phyloP scores from a whole-genome alignment of 2,329 filamentous ascomycete species.

The Blastomyces gilchristii region DNA sequence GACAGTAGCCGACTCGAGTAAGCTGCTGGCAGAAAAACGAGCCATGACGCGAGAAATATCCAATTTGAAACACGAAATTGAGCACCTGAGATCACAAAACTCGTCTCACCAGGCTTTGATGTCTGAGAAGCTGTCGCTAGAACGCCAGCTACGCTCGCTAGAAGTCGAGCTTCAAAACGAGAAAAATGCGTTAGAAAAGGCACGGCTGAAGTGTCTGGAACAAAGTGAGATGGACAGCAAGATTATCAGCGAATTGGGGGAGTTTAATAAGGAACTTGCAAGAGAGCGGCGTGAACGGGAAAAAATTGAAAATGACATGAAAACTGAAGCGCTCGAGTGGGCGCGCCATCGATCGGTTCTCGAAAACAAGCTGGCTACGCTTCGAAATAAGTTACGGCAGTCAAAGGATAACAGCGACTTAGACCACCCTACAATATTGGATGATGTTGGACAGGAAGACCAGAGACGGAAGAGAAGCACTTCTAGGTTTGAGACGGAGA shows the following conservation, averaged over 20 bases:
- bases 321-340: slow-evolving; percentile 50
- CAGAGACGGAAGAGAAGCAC: slow-evolving; percentile 35
- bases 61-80: slow-evolving; percentile 50
- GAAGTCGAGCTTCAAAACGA: slow-evolving; percentile 78
- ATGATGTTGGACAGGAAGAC: slow-evolving; percentile 13
- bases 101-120: slow-evolving; percentile 56
- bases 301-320: slow-evolving; percentile 52
- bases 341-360: slow-evolving; percentile 54
- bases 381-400: slow-evolving; percentile 55
- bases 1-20: slow-evolving; percentile 58
- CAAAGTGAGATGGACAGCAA: slow-evolving; percentile 32
- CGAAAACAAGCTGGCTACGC: slow-evolving; percentile 59
- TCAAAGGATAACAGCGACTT: slow-evolving; percentile 17
- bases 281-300: slow-evolving; percentile 55
- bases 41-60: slow-evolving; percentile 51
- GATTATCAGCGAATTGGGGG: slow-evolving; percentile 36
- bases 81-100: slow-evolving; percentile 50
- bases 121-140: slow-evolving; percentile 69
- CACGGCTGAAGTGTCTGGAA: slow-evolving; percentile 32
- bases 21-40: slow-evolving; percentile 56
- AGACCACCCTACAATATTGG: slow-evolving; percentile 1
- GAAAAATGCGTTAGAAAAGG: slow-evolving; percentile 56
- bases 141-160: slow-evolving; percentile 64
- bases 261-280: slow-evolving; percentile 45
- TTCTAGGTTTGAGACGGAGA: slow-evolving; percentile 32